Evolutionary conservation across 148 eudicot genomes (phyloP).

Genomic region (Tetragonia tetragonoides): DNA sequence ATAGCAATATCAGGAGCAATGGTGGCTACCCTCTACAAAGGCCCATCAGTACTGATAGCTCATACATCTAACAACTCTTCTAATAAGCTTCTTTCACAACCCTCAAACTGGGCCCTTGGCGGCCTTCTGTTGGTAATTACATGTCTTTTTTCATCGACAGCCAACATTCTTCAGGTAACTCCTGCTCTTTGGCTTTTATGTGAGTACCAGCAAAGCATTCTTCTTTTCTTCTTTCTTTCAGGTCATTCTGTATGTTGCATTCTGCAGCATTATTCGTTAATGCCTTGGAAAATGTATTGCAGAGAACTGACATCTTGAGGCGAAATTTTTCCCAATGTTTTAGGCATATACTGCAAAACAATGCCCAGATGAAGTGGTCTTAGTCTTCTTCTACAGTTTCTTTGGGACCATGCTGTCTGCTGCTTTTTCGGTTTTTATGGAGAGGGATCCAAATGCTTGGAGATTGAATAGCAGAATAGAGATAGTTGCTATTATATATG

Average conservation of each 20-base stretch:
- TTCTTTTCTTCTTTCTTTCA: not conserved
- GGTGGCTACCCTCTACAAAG: slow-evolving; percentile 49
- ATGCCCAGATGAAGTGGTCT: slow-evolving; percentile 42
- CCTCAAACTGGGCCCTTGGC: slow-evolving; percentile 54
- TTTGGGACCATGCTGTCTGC: slow-evolving; percentile 56
- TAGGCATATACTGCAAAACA: slow-evolving; percentile 48
- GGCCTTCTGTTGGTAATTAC: slow-evolving; percentile 41
- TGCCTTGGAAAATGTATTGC: not conserved
- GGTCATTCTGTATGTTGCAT: not conserved
- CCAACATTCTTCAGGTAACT: slow-evolving; percentile 52
- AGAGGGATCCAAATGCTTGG: slow-evolving; percentile 41
- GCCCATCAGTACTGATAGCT: slow-evolving; percentile 36
- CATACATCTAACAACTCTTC: slow-evolving; percentile 14
- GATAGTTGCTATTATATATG: slow-evolving; percentile 38
- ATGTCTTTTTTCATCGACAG: slow-evolving; percentile 35
- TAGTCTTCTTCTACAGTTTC: slow-evolving; percentile 51
- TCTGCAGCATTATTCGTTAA: not conserved
- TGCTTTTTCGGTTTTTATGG: slow-evolving; percentile 30
- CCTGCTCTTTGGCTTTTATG: not conserved
- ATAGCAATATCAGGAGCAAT: slow-evolving; percentile 57
- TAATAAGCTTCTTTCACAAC: slow-evolving; percentile 24
- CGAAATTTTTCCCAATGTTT: not conserved
- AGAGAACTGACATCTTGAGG: not conserved
- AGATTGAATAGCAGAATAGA: slow-evolving; percentile 30
- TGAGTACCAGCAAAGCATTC: too few relatives aligned